Evolutionary conservation across 768 basidiomycete species (phyloP).

Genomic region (Strobilomyces confusus): DNA sequence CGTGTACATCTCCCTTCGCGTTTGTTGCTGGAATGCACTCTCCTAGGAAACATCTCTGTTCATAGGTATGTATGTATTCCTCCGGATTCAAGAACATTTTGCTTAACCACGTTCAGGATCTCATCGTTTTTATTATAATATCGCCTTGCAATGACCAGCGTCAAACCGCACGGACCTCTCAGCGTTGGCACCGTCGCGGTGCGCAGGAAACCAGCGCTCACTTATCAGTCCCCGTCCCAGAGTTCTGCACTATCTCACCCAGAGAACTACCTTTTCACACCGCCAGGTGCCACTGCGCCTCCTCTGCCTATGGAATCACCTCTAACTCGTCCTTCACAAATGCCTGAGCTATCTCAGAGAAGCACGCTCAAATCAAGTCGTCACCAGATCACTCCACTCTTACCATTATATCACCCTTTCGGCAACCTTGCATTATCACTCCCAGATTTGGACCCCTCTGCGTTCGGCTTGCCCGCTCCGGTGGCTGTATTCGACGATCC

Average conservation of each 20-base stretch:
- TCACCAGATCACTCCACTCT: slow-evolving; percentile 36
- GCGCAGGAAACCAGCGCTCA: slow-evolving; percentile 54
- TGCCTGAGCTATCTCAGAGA: slow-evolving; percentile 12
- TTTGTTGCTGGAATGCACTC: slow-evolving; percentile 23
- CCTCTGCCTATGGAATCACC: slow-evolving; percentile 10
- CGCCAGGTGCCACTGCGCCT: slow-evolving; percentile 16
- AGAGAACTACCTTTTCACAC: slow-evolving; percentile 17
- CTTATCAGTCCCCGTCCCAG: slow-evolving; percentile 55
- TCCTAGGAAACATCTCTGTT: slow-evolving; percentile 10
- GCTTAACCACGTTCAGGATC: slow-evolving; percentile 12
- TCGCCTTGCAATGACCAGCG: slow-evolving; percentile 20
- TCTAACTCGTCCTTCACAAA: slow-evolving; percentile 8
- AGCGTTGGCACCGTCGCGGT: slow-evolving; percentile 22
- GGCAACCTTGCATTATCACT: slow-evolving; percentile 61
- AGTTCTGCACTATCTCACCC: slow-evolving; percentile 25
- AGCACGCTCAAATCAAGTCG: slow-evolving; percentile 17
- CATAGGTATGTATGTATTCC: slow-evolving; percentile 21
- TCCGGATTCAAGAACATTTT: not conserved
- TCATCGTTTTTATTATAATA: slow-evolving; percentile 9
- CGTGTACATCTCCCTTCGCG: slow-evolving; percentile 14
- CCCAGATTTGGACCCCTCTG: slow-evolving; percentile 56
- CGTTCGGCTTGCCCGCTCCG: slow-evolving; percentile 52
- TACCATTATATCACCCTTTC: slow-evolving; percentile 68
- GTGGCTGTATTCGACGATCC: slow-evolving; percentile 42
- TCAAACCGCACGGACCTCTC: slow-evolving; percentile 16